Evolutionary conservation across 768 basidiomycete species (phyloP), one percentile per base, ranked within the genome.

Genomic region (Russula foetens): DNA sequence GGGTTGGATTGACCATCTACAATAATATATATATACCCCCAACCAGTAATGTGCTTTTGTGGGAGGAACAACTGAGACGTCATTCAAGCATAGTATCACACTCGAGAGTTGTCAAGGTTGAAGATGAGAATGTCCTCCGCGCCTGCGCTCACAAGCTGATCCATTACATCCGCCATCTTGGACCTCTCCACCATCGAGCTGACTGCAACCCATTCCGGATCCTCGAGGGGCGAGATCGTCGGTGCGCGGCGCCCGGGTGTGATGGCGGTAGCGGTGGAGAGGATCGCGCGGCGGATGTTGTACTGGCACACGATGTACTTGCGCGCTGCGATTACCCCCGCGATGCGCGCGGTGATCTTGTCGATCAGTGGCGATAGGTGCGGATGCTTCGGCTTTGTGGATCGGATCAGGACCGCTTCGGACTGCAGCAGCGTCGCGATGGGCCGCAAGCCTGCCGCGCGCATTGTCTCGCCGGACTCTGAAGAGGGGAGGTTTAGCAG

Each of bases 391-490:
- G 79, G 77, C 19, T 75, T 73, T 53, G 76, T 79, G 1, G 90
- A 92, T 63, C 85, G 89, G 79, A 99, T 97, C 38, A 99, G 84
- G 55, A 98, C 91, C 12, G 96, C 95, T 74, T 99, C 89, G 0
- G 88, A 84, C 43, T 85, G 73, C 56, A 99, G 81, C 12, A 99
- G 71, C 11, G 93, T 98, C 15, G 86, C 88, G 68, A 99, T 98
- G 43, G 96, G 85, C 71, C 90, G 90, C 57, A 98, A 79, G 39
- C 96, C 97, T 0, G 95, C 95, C 26, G 96, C 97, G 35, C 96
- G 91, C 97, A 99, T 99, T 8, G 97, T 99, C 69, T 99, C 97
- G 45, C 97, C 97, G 19, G 96, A 99, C 75, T 98, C 96, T 95
- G 70, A 7, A 28, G 9, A 28, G 15, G 23, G 8, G 1, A 24